Conservation (phyloP, 345 rosid genomes). For the Raphanus sativus region DNA sequence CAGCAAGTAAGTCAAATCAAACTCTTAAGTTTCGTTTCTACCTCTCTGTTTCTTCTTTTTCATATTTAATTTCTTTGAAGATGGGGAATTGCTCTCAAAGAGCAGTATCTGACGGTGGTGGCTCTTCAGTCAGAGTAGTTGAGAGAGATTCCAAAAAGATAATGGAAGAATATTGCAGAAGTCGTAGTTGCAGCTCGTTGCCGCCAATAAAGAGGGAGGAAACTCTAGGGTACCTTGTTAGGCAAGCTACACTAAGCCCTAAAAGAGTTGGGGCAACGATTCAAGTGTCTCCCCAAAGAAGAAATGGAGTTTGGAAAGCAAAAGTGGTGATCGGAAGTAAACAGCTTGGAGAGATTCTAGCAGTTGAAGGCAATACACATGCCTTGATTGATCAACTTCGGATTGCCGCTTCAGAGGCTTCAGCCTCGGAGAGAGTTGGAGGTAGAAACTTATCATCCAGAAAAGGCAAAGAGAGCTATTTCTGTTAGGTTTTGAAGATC, state of each 20-base stretch:
- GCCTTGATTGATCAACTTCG: slow-evolving; percentile 71
- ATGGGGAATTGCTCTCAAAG: slow-evolving; percentile 36
- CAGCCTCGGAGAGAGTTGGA: background rate
- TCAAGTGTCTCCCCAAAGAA: slow-evolving; percentile 47
- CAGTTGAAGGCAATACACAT: slow-evolving; percentile 62
- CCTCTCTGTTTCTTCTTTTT: background rate
- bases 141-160: background rate
- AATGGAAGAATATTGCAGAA: slow-evolving; percentile 18
- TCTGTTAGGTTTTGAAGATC: slow-evolving; percentile 16
- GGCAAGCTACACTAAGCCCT: slow-evolving; percentile 32
- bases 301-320: slow-evolving; percentile 75
- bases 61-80: background rate
- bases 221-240: slow-evolving; percentile 50
- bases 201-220: slow-evolving; percentile 16
- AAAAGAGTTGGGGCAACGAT: slow-evolving; percentile 25
- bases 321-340: slow-evolving; percentile 58
- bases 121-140: background rate
- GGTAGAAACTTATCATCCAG: slow-evolving; percentile 7
- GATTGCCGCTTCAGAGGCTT: slow-evolving; percentile 58
- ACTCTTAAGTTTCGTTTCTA: slow-evolving; percentile 12
- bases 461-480: slow-evolving; percentile 14
- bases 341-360: slow-evolving; percentile 66
- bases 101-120: slow-evolving; percentile 28
- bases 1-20: background rate
- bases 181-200: slow-evolving; percentile 14